Conservation (phyloP, 352 stramenopile genomes). For the Detonula confervacea region DNA sequence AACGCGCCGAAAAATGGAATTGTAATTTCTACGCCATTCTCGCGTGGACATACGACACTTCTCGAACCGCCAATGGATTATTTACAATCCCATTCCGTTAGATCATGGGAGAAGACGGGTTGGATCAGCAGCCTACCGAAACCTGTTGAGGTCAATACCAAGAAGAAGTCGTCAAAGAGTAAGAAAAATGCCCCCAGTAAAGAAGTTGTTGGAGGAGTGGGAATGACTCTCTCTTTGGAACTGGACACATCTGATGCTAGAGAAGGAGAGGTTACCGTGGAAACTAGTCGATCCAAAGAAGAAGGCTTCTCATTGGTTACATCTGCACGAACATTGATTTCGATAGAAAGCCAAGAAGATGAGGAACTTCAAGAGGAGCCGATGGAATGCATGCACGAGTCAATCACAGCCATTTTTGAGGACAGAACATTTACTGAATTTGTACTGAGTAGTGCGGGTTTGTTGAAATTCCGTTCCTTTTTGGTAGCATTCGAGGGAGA, state of each 20-base stretch:
- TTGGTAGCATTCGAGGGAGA: conserved; percentile 39
- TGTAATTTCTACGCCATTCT: conserved; percentile 61
- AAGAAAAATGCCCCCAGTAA: conserved; percentile 14
- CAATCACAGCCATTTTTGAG: conserved; percentile 40
- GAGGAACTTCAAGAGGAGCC: conserved; percentile 27
- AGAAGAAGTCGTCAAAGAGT: conserved; percentile 34
- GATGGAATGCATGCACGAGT: conserved; percentile 43
- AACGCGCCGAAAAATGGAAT: conserved; percentile 71
- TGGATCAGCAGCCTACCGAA: conserved; percentile 42
- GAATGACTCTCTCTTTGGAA: conserved; percentile 41
- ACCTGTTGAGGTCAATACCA: not conserved
- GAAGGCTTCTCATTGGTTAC: conserved; percentile 44
- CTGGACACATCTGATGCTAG: conserved; percentile 10
- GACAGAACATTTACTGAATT: conserved; percentile 57
- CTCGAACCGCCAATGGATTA: conserved; percentile 60
- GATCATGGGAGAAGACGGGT: conserved; percentile 15
- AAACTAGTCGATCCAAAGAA: conserved; percentile 19
- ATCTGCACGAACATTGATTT: conserved; percentile 42
- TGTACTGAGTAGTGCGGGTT: conserved; percentile 40
- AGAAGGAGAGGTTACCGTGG: conserved; percentile 29
- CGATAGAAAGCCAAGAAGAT: conserved; percentile 44
- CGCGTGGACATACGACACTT: conserved; percentile 64
- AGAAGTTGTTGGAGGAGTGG: conserved; percentile 29
- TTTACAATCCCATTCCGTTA: conserved; percentile 47
- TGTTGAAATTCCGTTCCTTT: conserved; percentile 54